Percentiles rank a stretch among this genome's conserved stretches.
Conservation (phyloP, 805 yeast species). For the Wickerhamomyces canadensis region DNA sequence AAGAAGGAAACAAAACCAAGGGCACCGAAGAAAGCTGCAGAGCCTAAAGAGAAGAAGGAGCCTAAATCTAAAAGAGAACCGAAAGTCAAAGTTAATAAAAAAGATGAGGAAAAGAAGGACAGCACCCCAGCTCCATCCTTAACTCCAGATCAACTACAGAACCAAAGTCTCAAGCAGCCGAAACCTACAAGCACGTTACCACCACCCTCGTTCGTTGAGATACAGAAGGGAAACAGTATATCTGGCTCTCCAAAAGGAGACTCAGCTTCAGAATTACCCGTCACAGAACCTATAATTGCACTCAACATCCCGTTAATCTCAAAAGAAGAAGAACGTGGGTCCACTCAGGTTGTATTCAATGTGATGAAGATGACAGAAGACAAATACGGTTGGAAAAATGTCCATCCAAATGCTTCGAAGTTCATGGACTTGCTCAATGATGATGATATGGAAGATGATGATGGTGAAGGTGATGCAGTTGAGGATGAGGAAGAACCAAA, state of each 20-base stretch:
- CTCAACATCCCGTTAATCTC: constrained; percentile 46
- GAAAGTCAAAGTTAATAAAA: constrained; percentile 1
- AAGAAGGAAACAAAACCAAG: neutral
- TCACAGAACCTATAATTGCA: constrained; percentile 33
- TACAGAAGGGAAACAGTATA: neutral
- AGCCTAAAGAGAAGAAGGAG: constrained; percentile 5
- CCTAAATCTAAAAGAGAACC: neutral
- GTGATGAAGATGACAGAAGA: constrained; percentile 73
- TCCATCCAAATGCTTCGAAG: constrained; percentile 62
- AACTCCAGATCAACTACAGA: constrained; percentile 15
- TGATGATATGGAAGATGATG: constrained; percentile 45
- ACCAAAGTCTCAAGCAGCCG: constrained; percentile 17
- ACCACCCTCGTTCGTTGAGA: constrained; percentile 16
- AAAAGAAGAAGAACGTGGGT: constrained; percentile 48
- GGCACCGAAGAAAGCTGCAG: neutral
- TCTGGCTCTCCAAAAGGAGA: constrained; percentile 1
- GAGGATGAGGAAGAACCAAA: constrained; percentile 28
- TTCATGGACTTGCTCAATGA: constrained; percentile 51
- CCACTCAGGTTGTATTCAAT: constrained; percentile 62
- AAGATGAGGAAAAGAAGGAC: constrained; percentile 3
- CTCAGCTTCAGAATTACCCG: neutral
- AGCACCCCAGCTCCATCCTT: constrained; percentile 4
- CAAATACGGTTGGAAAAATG: constrained; percentile 71
- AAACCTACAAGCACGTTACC: constrained; percentile 14
- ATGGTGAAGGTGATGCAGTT: constrained; percentile 38